phyloP scores from a whole-genome alignment of 441 rosid genomes.

The Gossypium laxum region DNA sequence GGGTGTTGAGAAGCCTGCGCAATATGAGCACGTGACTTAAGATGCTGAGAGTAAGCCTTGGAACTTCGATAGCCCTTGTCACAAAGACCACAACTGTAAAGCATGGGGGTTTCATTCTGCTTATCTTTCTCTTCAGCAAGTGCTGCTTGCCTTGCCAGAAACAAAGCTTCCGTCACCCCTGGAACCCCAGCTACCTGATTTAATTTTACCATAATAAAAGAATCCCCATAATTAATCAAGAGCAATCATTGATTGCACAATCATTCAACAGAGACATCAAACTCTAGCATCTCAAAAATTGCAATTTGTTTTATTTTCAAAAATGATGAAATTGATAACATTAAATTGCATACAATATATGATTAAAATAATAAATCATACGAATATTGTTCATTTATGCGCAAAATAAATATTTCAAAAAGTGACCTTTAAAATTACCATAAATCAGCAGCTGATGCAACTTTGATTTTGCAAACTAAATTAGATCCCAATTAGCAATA shows the following conservation, averaged over 20 bases:
- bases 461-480: not conserved
- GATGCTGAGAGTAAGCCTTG: slow-evolving; percentile 79
- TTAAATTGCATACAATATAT: not conserved
- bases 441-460: no score
- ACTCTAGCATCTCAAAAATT: not conserved
- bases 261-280: not conserved
- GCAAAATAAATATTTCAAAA: not conserved
- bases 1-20: slow-evolving; percentile 43
- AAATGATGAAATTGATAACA: not conserved
- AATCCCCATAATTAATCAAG: not conserved
- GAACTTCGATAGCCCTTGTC: slow-evolving; percentile 64
- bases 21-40: slow-evolving; percentile 55
- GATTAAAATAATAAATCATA: not conserved
- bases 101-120: slow-evolving; percentile 50
- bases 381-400: not conserved
- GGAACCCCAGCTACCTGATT: slow-evolving; percentile 89
- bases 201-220: not conserved
- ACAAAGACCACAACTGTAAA: slow-evolving; percentile 65
- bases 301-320: not conserved
- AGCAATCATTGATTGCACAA: not conserved
- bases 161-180: slow-evolving; percentile 80
- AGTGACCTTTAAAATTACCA: no score
- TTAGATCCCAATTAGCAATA: not conserved
- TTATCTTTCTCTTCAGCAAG: slow-evolving; percentile 52
- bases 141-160: slow-evolving; percentile 62